Conservation (phyloP, 139 green algal genomes). For the Chlamydomonas eustigma region DNA sequence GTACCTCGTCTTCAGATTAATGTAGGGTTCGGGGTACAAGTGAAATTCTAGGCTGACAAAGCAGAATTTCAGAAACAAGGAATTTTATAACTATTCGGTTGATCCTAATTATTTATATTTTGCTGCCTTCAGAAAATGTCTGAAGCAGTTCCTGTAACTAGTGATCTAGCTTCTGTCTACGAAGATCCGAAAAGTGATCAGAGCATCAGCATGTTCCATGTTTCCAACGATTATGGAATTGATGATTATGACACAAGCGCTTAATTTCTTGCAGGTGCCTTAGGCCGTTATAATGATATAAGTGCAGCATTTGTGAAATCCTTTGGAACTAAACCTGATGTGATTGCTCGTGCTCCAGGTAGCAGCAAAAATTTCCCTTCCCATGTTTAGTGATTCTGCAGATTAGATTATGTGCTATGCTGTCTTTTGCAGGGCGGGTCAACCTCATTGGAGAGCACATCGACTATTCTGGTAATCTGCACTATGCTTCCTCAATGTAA, state of each 20-base stretch:
- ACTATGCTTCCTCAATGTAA: background rate
- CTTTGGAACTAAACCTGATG: conserved; percentile 48
- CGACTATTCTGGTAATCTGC: conserved; percentile 21
- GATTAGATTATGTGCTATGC: background rate
- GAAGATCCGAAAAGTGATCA: background rate
- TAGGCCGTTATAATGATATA: conserved; percentile 7
- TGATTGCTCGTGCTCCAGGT: conserved; percentile 65
- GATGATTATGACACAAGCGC: too few relatives aligned
- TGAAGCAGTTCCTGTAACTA: too few relatives aligned
- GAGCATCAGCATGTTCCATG: background rate
- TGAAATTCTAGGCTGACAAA: too few relatives aligned
- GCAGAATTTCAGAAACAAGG: too few relatives aligned
- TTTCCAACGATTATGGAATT: background rate
- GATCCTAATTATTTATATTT: too few relatives aligned
- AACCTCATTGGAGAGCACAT: conserved; percentile 86
- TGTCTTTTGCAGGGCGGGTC: conserved; percentile 71
- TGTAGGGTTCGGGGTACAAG: too few relatives aligned
- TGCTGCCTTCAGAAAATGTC: too few relatives aligned
- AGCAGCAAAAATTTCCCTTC: background rate
- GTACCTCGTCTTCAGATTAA: too few relatives aligned
- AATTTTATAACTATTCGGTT: too few relatives aligned
- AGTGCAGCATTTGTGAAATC: background rate
- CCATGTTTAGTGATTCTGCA: background rate
- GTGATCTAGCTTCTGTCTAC: background rate
- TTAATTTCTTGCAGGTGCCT: background rate